A percentile compares a stretch with the other conserved stretches of the same genome.
Conservation (phyloP, 306 rosid genomes). For the Abrus pulchellus region DNA sequence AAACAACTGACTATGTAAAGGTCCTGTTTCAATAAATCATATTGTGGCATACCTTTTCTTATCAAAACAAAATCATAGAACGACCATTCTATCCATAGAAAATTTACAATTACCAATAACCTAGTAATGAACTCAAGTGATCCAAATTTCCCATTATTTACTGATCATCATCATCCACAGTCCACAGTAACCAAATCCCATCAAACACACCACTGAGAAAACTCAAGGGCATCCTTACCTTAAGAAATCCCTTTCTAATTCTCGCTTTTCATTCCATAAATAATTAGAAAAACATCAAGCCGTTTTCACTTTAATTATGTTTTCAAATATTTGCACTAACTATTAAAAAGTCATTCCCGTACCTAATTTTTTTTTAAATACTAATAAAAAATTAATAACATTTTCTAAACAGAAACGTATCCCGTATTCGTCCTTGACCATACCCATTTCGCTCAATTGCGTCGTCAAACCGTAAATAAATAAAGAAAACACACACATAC, state of each 20-base stretch:
- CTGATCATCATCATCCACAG: background rate
- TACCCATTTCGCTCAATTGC: background rate
- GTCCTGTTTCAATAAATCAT: conserved; percentile 9
- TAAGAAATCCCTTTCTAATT: background rate
- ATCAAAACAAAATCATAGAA: background rate
- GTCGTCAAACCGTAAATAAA: background rate
- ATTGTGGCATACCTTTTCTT: background rate
- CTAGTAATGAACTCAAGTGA: background rate
- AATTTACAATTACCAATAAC: conserved; percentile 21
- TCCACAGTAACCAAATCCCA: conserved; percentile 9
- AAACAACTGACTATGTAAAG: background rate
- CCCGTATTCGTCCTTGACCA: background rate
- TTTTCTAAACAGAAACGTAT: background rate
- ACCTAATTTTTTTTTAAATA: background rate
- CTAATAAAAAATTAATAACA: background rate
- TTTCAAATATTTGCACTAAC: background rate
- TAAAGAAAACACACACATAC: background rate
- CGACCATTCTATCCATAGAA: conserved; percentile 7
- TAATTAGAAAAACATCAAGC: background rate
- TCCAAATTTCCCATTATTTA: background rate
- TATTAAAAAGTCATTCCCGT: background rate
- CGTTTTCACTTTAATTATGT: background rate
- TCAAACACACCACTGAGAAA: conserved; percentile 1
- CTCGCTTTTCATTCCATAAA: background rate
- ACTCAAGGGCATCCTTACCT: background rate